A percentile compares a stretch with the other conserved stretches of the same genome.
phyloP scores from a whole-genome alignment of 2,329 filamentous ascomycete species.

The Fusarium fujikuroi region DNA sequence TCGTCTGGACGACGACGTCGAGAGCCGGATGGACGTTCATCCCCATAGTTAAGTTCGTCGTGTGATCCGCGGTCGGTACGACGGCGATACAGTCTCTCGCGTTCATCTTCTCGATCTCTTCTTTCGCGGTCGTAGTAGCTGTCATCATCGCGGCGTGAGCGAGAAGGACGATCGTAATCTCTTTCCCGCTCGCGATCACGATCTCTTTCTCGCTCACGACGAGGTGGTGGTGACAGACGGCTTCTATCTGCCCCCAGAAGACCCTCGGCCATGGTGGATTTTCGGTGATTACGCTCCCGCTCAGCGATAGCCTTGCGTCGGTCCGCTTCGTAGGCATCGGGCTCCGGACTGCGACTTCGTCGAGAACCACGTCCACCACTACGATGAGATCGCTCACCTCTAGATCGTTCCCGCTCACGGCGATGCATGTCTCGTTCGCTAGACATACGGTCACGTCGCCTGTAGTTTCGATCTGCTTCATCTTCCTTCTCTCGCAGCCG shows the following conservation, averaged over 20 bases:
- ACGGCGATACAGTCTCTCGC: constrained; percentile 87
- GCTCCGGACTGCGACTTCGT: constrained; percentile 88
- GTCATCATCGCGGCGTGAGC: constrained; percentile 69
- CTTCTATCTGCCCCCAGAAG: constrained; percentile 65
- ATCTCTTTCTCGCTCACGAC: constrained; percentile 32
- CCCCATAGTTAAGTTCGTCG: constrained; percentile 92
- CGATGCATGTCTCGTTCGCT: constrained; percentile 65
- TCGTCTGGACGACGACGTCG: constrained; percentile 83
- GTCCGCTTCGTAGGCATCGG: constrained; percentile 94
- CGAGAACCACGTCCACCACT: constrained; percentile 66
- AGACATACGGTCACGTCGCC: constrained; percentile 67
- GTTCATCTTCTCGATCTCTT: constrained; percentile 87
- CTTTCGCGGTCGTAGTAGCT: constrained; percentile 86
- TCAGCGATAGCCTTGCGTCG: constrained; percentile 93
- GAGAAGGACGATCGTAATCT: constrained; percentile 61
- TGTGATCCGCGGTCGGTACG: constrained; percentile 79
- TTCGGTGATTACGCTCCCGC: constrained; percentile 92
- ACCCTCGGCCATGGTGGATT: constrained; percentile 75
- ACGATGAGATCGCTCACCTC: constrained; percentile 73
- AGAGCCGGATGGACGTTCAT: constrained; percentile 72
- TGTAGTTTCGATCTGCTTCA: constrained; percentile 74
- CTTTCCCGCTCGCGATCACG: constrained; percentile 45
- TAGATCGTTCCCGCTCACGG: constrained; percentile 68
- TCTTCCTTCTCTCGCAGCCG: constrained; percentile 93
- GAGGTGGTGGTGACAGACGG: constrained; percentile 52